Conservation (phyloP, 495 filamentous ascomycete species). For the Penicillium cinerascens region DNA sequence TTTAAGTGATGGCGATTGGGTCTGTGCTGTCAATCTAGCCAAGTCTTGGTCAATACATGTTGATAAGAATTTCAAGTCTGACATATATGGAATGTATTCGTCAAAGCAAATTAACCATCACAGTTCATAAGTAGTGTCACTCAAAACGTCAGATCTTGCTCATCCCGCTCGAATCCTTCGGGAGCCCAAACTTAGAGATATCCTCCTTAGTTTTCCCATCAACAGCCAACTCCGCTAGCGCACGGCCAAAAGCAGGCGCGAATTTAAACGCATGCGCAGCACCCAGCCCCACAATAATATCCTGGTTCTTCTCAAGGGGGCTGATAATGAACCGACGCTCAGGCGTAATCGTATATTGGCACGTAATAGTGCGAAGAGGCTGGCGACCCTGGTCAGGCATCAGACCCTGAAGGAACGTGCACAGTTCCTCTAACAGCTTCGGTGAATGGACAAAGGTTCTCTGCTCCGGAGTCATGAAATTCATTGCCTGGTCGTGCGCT, state of each 20-base stretch:
- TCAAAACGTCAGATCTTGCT: neutral
- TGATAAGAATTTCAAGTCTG: no score
- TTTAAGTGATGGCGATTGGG: no score
- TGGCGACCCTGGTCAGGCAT: conserved; percentile 25
- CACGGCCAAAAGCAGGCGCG: conserved; percentile 28
- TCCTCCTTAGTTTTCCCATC: conserved; percentile 29
- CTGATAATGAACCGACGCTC: conserved; percentile 29
- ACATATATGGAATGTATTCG: neutral
- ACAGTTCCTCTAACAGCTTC: conserved; percentile 18
- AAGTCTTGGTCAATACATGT: no score
- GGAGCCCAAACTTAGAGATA: conserved; percentile 26
- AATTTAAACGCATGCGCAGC: conserved; percentile 34
- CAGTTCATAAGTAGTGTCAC: neutral
- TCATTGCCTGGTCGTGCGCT: conserved; percentile 23
- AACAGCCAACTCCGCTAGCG: conserved; percentile 26
- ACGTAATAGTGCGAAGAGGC: conserved; percentile 27
- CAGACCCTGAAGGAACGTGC: conserved; percentile 15
- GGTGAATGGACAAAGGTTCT: conserved; percentile 27
- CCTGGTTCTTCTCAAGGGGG: conserved; percentile 19
- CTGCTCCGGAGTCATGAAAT: conserved; percentile 29
- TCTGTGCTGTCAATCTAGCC: no score
- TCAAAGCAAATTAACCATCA: neutral
- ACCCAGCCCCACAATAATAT: conserved; percentile 27
- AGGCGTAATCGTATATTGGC: conserved; percentile 29
- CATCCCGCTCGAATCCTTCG: neutral